Evolutionary conservation across 1,284 basidiomycete genomes (phyloP), one percentile per base, ranked within the genome.

Genomic region (Microbotryum silenes-acaulis): DNA sequence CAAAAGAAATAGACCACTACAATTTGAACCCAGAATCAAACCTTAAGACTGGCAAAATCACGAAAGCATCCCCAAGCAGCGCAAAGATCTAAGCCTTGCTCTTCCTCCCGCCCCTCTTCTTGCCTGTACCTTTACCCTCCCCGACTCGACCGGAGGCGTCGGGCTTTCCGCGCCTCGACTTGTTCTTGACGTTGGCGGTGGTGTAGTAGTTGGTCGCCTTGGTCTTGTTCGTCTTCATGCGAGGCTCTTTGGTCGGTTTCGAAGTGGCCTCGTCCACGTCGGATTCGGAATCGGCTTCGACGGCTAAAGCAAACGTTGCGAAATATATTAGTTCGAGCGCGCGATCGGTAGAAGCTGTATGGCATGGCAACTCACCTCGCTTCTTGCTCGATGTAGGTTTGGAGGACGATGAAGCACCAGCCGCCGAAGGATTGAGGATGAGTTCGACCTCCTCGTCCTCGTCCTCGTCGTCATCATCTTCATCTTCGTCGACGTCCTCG

Each of bases 141-240:
- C 57, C 57, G 27, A 23, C 21, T n/a, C 57, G 51, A 23, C 46
- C 45, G 16, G 21, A 9, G 29, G 42, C 23, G 31, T 59, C 56
- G 6, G 57, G 57, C 3, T 42, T 42, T 12, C 37, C 37, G 37
- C 37, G 37, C 37, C 10, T 9, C 23, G 20, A 51, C n/a, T 25
- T 20, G n/a, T 70, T 71, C 63, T 71, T 71, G 62, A 71, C 70
- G 61, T 71, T 71, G 49, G 87, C 82, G 53, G 74, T 81, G 8
- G 86, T 85, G 57, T 65, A 69, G 80, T 92, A 98, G 79, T 97
- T 97, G 62, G 82, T 82, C 20, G 89, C 84, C 77, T 91, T 93
- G 79, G 85, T 86, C 87, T 94, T 96, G 79, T 85, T 89, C 2
- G 91, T 94, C 69, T 83, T 93, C 88, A 91, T 88, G 25, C 91